Evolutionary conservation across 2,329 filamentous ascomycete genomes (phyloP).

Genomic region (Aspergillus novofumigatus): DNA sequence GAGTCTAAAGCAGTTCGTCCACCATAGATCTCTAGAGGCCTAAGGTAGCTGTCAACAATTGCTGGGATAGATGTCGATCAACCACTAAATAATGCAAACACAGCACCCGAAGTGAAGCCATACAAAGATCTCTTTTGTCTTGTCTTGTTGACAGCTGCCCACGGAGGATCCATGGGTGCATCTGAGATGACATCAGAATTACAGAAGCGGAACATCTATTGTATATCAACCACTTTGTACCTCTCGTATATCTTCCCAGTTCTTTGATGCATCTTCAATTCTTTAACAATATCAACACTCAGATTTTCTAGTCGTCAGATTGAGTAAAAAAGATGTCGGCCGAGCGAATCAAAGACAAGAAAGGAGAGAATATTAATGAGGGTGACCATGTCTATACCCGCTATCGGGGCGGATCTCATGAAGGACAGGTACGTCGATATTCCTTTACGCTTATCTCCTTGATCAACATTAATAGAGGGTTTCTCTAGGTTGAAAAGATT

Average conservation of each 20-base stretch:
- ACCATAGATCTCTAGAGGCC: not conserved
- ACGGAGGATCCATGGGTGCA: not conserved
- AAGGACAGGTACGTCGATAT: constrained; percentile 16
- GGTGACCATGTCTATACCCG: constrained; percentile 21
- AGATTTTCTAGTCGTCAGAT: not conserved
- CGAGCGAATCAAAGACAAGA: constrained; percentile 18
- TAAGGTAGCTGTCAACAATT: not conserved
- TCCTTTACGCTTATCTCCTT: not conserved
- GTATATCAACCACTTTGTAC: not conserved
- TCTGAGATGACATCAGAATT: not conserved
- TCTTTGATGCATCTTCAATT: not conserved
- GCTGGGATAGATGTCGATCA: not conserved
- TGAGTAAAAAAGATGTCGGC: constrained; percentile 8
- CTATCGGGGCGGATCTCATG: constrained; percentile 20
- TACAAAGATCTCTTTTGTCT: not conserved
- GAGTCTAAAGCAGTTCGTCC: not conserved
- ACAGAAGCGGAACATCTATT: not conserved
- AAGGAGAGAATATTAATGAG: constrained; percentile 17
- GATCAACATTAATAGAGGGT: not conserved
- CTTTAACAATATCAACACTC: not conserved
- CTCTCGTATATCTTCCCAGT: not conserved
- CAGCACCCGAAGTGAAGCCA: not conserved
- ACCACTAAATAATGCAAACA: too few relatives aligned
- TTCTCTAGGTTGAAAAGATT: constrained; percentile 19
- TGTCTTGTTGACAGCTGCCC: not conserved